Base-by-base conservation (phyloP, 495 filamentous ascomycete species). In the Copromyces sp. region DNA sequence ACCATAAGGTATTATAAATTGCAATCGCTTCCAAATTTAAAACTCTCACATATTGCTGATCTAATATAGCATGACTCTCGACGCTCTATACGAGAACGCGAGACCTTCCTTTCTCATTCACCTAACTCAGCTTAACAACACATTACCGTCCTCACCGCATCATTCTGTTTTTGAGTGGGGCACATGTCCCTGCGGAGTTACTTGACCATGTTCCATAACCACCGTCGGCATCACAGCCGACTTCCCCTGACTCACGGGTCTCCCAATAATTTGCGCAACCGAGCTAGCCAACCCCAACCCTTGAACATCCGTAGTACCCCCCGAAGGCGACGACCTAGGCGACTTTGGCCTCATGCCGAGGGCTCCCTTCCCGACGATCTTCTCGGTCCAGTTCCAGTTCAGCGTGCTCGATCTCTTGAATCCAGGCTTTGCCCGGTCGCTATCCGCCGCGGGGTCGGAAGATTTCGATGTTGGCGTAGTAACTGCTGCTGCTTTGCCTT, bases 361-460 rank as follows among this genome's bases (percentile, higher is more conserved):
- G 29, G 71, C 80, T n/a, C 83, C 81, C 72, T 83, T 86, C 0
- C 87, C 87, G 0, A 84, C 86, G 74, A 89, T 87, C 72, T 85
- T 86, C 75, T 89, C 86, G 3, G 85, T 84, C 87, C 87, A 89
- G 77, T 85, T 88, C 87, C 86, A 88, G 40, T 73, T 78, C 17
- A 76, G 41, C 42, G 76, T 72, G 39, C 77, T 77, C 5, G 69
- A 3, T 59, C 73, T 75, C 32, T 69, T 17, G 38, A 70, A 40
- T 69, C 69, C 53, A 17, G 44, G 68, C 69, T 73, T 68, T 12
- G 20, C 24, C 69, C 42, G 14, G 11, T 68, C 29, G 53, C 47
- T 35, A 40, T 14, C 44, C 16, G 20, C 69, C 37, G 44, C 17
- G 9, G n/a, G 45, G 9, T 59, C 11, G 24, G 24, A 14, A 11